Percentiles rank a stretch among this genome's conserved stretches.
These are phyloP conservation scores for Scheffersomyces stambukii DNA, from an alignment of 1,139 yeast genomes.

Conservation along the genomic window DNA sequence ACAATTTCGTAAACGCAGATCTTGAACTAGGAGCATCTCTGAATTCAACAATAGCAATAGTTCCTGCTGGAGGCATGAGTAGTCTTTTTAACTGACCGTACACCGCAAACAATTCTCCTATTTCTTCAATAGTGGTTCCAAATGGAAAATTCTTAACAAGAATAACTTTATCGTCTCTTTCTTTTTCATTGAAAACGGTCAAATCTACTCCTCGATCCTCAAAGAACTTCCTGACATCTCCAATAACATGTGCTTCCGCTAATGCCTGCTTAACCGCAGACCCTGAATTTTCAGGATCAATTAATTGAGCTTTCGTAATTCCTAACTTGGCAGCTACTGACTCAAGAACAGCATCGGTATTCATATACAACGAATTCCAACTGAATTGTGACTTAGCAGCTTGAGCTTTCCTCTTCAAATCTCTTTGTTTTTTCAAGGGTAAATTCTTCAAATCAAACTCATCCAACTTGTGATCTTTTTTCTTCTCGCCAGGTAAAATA, in stretches of 20 bases:
- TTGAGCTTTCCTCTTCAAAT: constrained; percentile 74
- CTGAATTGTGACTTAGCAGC: constrained; percentile 85
- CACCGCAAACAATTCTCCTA: constrained; percentile 74
- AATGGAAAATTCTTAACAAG: constrained; percentile 87
- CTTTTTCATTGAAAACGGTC: constrained; percentile 63
- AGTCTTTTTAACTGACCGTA: constrained; percentile 78
- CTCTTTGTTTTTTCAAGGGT: constrained; percentile 88
- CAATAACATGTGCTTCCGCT: constrained; percentile 95
- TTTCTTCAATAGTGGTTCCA: constrained; percentile 76
- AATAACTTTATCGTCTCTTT: constrained; percentile 76
- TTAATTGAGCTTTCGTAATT: constrained; percentile 71
- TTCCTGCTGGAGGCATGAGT: constrained; percentile 95
- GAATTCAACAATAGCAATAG: constrained; percentile 93
- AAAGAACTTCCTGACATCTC: constrained; percentile 83
- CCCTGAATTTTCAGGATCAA: constrained; percentile 81
- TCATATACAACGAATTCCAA: constrained; percentile 93
- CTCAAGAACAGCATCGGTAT: constrained; percentile 85
- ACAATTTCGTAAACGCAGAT: constrained; percentile 81
- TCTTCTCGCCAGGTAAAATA: constrained; percentile 79
- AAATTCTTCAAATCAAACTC: constrained; percentile 87
- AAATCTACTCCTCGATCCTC: constrained; percentile 84
- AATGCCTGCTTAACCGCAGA: constrained; percentile 97
- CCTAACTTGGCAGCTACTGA: constrained; percentile 87
- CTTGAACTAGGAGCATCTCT: constrained; percentile 82
- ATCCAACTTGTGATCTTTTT: constrained; percentile 74